These are phyloP conservation scores for Populus tremula DNA, from an alignment of 345 rosid genomes.

Conservation along the genomic window DNA sequence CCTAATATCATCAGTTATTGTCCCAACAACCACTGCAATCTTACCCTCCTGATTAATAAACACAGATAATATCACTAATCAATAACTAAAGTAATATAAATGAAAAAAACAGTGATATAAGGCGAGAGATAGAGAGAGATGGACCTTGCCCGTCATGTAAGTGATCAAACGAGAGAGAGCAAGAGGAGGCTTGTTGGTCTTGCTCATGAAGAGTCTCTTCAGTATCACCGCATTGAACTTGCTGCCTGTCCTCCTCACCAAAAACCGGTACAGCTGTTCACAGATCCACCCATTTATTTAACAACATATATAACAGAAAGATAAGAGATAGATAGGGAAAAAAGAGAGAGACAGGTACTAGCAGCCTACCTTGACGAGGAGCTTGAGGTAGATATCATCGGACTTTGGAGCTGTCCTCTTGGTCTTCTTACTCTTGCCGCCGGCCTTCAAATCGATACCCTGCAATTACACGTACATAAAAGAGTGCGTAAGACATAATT, in stretches of 20 bases:
- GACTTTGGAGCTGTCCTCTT: conserved; percentile 88
- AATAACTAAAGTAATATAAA: neutral
- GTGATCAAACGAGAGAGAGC: conserved; percentile 73
- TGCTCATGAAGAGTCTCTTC: conserved; percentile 97
- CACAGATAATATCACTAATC: neutral
- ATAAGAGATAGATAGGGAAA: neutral
- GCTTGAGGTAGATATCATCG: conserved; percentile 92
- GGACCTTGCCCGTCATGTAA: conserved; percentile 73
- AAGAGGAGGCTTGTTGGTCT: conserved; percentile 84
- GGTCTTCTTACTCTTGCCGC: conserved; percentile 97
- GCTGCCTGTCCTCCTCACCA: conserved; percentile 89
- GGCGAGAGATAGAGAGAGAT: neutral
- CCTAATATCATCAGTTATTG: conserved; percentile 80
- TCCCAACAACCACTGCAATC: conserved; percentile 83
- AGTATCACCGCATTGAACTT: conserved; percentile 86
- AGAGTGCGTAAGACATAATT: neutral
- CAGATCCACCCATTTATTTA: neutral
- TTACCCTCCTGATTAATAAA: conserved; percentile 53
- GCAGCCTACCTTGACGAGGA: conserved; percentile 69
- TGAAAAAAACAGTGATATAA: neutral
- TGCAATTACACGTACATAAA: conserved; percentile 20
- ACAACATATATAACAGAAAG: neutral
- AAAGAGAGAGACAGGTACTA: neutral
- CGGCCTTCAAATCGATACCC: conserved; percentile 97
- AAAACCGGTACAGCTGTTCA: conserved; percentile 76